Evolutionary conservation across 768 basidiomycete species (phyloP), one percentile per base, ranked within the genome.

Genomic region (Ramaria rubella): DNA sequence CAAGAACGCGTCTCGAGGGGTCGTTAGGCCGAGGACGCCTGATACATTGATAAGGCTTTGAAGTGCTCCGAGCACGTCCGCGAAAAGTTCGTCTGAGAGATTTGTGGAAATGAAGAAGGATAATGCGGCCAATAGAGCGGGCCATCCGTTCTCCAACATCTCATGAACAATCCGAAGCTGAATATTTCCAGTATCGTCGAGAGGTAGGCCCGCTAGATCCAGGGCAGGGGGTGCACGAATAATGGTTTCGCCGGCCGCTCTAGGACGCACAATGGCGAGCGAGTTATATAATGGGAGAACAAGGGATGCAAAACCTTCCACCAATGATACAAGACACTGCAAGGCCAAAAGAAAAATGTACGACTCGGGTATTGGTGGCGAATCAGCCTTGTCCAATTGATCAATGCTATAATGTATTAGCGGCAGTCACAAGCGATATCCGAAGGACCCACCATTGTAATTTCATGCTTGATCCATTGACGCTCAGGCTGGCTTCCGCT

Each of bases 381-480:
- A 83, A 62, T 99, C 96, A 0, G 92, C 88, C 69, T 99, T 99
- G 73, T 99, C 95, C 12, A 97, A 81, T 69, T 98, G 96, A 67
- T 99, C 95, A 62, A 99, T 97, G 67, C 94, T 96, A 63, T 4
- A 17, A 49, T 51, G 51, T 44, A 55, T 38, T 36, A 55, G 58
- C 33, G 62, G 59, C 49, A 50, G 43, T 34, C 9, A n/a, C 49
- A 34, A 21, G 36, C n/a, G 30, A 12, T 31, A 38, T 33, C 14
- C 30, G 17, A 40, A 11, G 21, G 4, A 73, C 82, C 40, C 59
- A 94, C 94, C 94, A 93, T 69, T 94, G 91, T 24, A 96, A 68
- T 67, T 94, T 95, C 87, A 95, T 90, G 0, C 84, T 77, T 3
- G 87, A 87, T 0, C 76, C 75, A 48, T 86, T 84, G 17, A 87